Evolutionary conservation across 2,329 filamentous ascomycete genomes (phyloP).

Genomic region (Botrytis squamosa): DNA sequence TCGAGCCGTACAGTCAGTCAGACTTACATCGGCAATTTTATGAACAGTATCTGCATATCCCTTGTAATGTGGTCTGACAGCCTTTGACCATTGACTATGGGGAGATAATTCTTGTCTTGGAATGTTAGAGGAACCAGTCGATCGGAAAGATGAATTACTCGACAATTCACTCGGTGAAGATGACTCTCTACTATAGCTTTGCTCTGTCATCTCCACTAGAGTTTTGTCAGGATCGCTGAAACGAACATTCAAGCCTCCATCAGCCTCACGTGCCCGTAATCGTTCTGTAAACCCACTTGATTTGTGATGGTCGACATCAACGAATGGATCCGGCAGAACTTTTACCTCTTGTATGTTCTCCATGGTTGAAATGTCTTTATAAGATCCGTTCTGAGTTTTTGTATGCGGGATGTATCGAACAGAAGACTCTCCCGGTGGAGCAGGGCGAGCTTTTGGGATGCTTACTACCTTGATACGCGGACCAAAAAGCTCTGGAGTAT

Average conservation of each 20-base stretch:
- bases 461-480: constrained; percentile 23
- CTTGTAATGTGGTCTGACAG: constrained; percentile 36
- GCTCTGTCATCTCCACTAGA: constrained; percentile 22
- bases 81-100: constrained; percentile 33
- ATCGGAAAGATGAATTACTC: neutral
- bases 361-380: constrained; percentile 30
- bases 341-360: constrained; percentile 29
- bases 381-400: constrained; percentile 29
- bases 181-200: neutral
- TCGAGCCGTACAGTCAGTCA: neutral
- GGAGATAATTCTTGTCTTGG: constrained; percentile 24
- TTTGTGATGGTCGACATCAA: constrained; percentile 22
- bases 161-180: constrained; percentile 17
- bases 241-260: constrained; percentile 4
- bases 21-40: constrained; percentile 38
- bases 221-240: constrained; percentile 27
- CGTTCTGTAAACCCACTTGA: constrained; percentile 30
- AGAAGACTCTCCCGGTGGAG: constrained; percentile 28
- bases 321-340: constrained; percentile 34
- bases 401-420: constrained; percentile 36
- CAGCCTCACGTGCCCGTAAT: constrained; percentile 22
- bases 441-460: constrained; percentile 31
- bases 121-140: constrained; percentile 24
- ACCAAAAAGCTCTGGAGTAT: neutral
- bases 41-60: constrained; percentile 32